phyloP scores from a whole-genome alignment of 495 filamentous ascomycete genomes.

The Baudoinia panamericana region DNA sequence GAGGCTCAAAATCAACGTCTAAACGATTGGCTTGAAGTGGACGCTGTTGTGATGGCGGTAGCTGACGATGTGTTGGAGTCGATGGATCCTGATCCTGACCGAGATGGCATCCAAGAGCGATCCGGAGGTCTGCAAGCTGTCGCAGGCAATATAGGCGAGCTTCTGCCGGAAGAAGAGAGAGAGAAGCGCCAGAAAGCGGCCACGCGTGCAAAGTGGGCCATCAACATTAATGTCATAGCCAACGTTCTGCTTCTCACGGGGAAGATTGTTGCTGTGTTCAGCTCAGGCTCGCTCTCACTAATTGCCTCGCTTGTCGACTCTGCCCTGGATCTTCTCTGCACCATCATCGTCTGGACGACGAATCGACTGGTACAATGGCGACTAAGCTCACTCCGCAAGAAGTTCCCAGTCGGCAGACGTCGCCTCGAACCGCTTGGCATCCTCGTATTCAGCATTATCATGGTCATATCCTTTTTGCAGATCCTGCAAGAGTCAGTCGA shows the following conservation, averaged over 20 bases:
- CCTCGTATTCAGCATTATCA: slow-evolving; percentile 31
- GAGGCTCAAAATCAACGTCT: slow-evolving; percentile 37
- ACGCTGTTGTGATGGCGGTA: slow-evolving; percentile 36
- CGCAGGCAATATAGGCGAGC: slow-evolving; percentile 31
- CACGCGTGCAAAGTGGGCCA: slow-evolving; percentile 37
- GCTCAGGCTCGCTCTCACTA: slow-evolving; percentile 36
- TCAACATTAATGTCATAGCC: slow-evolving; percentile 39
- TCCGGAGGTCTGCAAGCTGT: slow-evolving; percentile 30
- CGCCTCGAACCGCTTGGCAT: slow-evolving; percentile 34
- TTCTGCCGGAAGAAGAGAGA: slow-evolving; percentile 38
- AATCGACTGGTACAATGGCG: slow-evolving; percentile 36
- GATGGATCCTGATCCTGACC: slow-evolving; percentile 39
- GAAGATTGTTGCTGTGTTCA: slow-evolving; percentile 31
- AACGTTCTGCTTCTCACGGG: slow-evolving; percentile 35
- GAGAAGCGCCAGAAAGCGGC: slow-evolving; percentile 31
- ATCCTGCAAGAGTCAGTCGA: slow-evolving; percentile 36
- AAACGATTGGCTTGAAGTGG: slow-evolving; percentile 42
- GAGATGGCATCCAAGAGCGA: slow-evolving; percentile 36
- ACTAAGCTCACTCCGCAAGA: slow-evolving; percentile 27
- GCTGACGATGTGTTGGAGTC: slow-evolving; percentile 41
- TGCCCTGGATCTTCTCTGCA: slow-evolving; percentile 38
- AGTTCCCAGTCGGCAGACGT: slow-evolving; percentile 36
- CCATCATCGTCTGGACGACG: slow-evolving; percentile 36
- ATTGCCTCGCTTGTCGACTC: slow-evolving; percentile 37
- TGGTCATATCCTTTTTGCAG: slow-evolving; percentile 37